Conservation (phyloP, 768 basidiomycete genomes). For the Boletus barrowsii region DNA sequence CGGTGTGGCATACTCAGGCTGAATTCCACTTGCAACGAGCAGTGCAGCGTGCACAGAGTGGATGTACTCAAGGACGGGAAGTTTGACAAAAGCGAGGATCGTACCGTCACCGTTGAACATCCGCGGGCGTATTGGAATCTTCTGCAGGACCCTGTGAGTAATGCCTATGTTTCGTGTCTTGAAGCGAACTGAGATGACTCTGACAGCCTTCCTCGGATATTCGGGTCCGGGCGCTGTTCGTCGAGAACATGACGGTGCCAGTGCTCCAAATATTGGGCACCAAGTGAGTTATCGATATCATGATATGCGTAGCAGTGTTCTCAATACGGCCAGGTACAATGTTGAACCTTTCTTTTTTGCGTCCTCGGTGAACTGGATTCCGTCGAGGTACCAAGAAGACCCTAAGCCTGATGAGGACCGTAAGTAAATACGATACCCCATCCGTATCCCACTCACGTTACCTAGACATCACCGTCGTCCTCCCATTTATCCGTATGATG, state of each 20-base stretch:
- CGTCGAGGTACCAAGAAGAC: conserved; percentile 60
- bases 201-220: conserved; percentile 33
- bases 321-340: conserved; percentile 39
- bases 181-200: not conserved
- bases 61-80: conserved; percentile 18
- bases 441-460: conserved; percentile 2
- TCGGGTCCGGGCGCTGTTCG: conserved; percentile 48
- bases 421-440: conserved; percentile 37
- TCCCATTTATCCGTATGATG: conserved; percentile 49
- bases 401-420: conserved; percentile 43
- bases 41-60: conserved; percentile 23
- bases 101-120: conserved; percentile 7
- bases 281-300: conserved; percentile 35
- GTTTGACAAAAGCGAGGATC: conserved; percentile 11
- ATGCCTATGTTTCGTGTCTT: not conserved
- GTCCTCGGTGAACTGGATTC: conserved; percentile 64
- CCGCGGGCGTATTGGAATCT: conserved; percentile 33
- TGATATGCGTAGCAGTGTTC: not conserved
- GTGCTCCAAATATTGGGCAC: conserved; percentile 57
- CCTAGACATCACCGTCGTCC: conserved; percentile 54
- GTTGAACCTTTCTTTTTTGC: conserved; percentile 68
- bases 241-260: conserved; percentile 48
- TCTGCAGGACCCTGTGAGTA: conserved; percentile 33
- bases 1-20: conserved; percentile 28
- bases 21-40: not conserved